Base-by-base conservation (phyloP, 345 rosid species). In the Eutrema japonicum region DNA sequence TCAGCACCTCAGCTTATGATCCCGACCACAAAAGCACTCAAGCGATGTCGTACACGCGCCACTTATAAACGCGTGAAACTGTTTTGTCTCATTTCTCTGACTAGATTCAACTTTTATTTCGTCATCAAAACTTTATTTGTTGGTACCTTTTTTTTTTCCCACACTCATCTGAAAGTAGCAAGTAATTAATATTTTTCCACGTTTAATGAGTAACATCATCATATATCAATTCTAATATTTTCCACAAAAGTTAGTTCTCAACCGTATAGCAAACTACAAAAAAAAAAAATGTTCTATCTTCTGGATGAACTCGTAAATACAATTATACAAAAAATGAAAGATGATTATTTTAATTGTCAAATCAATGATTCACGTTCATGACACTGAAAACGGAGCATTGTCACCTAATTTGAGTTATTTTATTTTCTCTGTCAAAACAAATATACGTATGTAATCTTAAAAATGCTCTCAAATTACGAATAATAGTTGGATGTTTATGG, bases 101-200 rank as follows among this genome's bases (percentile, higher is more conserved):
- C 78, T 75, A 58, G 67, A 66, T 75, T 75, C 68, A 75, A 35
- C 73, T 50, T 67, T 51, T 68, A 35, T 59, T 60, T 38, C 78
- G 75, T 76, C 79, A 76, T 63, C 71, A 62, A 51, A 69, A 54
- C 75, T 69, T 76, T 75, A 76, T 62, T 69, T 53, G 64, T 75
- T 54, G 74, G 2, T 68, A 22, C 16, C 58, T 29, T 65, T 70
- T 42, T 62, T 8, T 33, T 55, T 70, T 7, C 41, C 7, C 56
- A 45, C 64, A 72, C 32, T 46, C 60, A 66, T 66, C 52, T 32
- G 0, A 47, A 45, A 45, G 3, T 56, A 48, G 45, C 51, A 37
- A 48, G 41, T 40, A 47, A 18, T 29, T 40, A 32, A 35, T 1
- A 61, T 40, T 14, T 10, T 26, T 6, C 18, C 22, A 55, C 42